Base-by-base conservation (phyloP, 495 filamentous ascomycete genomes). In the Aspergillus steynii region DNA sequence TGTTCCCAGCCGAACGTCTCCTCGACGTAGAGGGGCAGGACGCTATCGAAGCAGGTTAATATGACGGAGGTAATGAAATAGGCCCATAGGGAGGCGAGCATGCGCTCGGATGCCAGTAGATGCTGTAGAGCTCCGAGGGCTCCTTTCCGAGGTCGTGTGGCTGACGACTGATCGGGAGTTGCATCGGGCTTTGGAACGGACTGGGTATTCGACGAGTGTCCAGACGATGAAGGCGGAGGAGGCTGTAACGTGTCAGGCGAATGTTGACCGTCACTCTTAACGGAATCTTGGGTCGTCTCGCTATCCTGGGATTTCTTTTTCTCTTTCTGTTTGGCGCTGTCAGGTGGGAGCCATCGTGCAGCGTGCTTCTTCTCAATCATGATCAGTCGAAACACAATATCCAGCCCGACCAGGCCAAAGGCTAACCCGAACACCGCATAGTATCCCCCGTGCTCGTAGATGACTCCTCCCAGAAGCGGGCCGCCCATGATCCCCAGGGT, bases 341-440 rank as follows among this genome's bases (percentile, higher is more conserved):
- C 59, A 6, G 57, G 48, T 6, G 58, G 54, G 28, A 77, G 71
- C 86, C 90, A 96, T 65, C 80, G 81, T 9, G 65, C 71, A n/a
- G 90, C 90, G 57, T 89, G 76, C 65, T 90, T 92, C 76, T 88
- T 89, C 77, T 96, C 92, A 51, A 96, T 85, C 70, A 95, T 72
- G 2, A 85, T 59, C 26, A 93, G 68, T 5, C 90, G 84, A 1
- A 93, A 72, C 14, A 88, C 58, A 49, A 94, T 86, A 66, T 96
- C 91, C 31, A 93, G 50, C 1, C 67, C 80, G 47, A 94, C 83
- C 37, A 93, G 66, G 0, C 74, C 87, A 74, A 92, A 94, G 9
- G 85, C 82, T 74, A 93, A 83, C 27, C 81, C 88, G 65, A 86
- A 94, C 2, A 93, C 90, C 3, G 86, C 77, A 69, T 89, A 88